Conservation (phyloP, 164 flowering plant genomes). For the Amborella trichopoda region DNA sequence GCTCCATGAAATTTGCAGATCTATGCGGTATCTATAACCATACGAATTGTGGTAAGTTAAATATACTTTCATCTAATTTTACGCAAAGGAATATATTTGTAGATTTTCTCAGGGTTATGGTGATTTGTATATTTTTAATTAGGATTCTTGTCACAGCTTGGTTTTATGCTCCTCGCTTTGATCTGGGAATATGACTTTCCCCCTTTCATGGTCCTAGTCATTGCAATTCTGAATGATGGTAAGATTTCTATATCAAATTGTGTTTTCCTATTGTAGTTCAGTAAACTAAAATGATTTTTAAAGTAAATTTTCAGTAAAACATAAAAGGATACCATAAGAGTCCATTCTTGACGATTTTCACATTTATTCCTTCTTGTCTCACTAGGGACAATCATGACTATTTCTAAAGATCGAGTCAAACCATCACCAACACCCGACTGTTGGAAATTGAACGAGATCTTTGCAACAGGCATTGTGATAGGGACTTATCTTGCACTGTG, state of each 20-base stretch:
- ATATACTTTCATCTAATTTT: not conserved
- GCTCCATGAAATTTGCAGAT: conserved; percentile 41
- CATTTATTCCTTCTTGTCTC: too few relatives aligned
- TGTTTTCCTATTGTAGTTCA: too few relatives aligned
- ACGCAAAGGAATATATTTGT: not conserved
- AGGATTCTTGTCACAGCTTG: conserved; percentile 42
- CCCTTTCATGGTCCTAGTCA: conserved; percentile 86
- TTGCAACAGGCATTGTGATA: conserved; percentile 74
- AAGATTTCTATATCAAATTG: too few relatives aligned
- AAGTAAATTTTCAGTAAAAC: too few relatives aligned
- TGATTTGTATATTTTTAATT: not conserved
- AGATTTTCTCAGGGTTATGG: not conserved
- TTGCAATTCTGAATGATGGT: conserved; percentile 88
- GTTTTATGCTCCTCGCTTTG: conserved; percentile 67
- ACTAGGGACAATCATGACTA: conserved; percentile 85
- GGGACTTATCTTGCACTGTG: conserved; percentile 82
- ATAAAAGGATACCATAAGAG: too few relatives aligned
- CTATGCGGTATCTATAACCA: conserved; percentile 88
- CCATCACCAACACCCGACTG: conserved; percentile 86
- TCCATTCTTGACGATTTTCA: too few relatives aligned
- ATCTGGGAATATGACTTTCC: conserved; percentile 93
- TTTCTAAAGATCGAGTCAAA: conserved; percentile 70
- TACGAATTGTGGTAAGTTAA: conserved; percentile 81
- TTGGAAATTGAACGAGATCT: conserved; percentile 81
- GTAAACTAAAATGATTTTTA: too few relatives aligned